Evolutionary conservation across 768 basidiomycete species (phyloP).

Genomic region (Naganishia randhawae): DNA sequence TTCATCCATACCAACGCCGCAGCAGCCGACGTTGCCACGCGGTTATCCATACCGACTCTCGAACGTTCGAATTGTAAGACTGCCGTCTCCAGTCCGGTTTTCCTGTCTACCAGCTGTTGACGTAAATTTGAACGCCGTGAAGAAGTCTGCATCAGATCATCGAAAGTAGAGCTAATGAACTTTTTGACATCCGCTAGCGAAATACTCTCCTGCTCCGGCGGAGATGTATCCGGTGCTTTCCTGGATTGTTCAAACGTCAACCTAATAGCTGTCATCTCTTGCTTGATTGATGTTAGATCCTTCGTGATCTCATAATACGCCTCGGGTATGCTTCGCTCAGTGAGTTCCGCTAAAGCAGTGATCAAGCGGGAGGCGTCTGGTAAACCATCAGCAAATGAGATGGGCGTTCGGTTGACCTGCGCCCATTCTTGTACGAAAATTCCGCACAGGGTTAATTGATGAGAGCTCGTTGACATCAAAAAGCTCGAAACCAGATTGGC

Average conservation of each 20-base stretch:
- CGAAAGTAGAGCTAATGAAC: not conserved
- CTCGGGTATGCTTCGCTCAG: constrained; percentile 69
- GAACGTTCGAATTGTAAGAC: constrained; percentile 3
- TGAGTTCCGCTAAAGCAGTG: constrained; percentile 63
- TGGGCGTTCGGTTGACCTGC: constrained; percentile 27
- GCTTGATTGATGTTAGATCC: constrained; percentile 17
- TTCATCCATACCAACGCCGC: constrained; percentile 83
- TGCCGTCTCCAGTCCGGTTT: constrained; percentile 8
- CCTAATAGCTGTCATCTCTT: constrained; percentile 8
- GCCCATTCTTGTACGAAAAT: constrained; percentile 92
- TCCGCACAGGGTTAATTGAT: constrained; percentile 82
- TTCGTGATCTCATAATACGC: constrained; percentile 87
- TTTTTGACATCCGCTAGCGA: constrained; percentile 5
- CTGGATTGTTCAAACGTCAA: not conserved
- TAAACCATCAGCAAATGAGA: constrained; percentile 58
- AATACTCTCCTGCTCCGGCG: not conserved
- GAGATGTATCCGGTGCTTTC: not conserved
- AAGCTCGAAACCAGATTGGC: constrained; percentile 67
- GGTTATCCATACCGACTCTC: constrained; percentile 57
- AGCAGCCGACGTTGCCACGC: constrained; percentile 83
- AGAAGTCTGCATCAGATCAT: not conserved
- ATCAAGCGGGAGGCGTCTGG: constrained; percentile 66
- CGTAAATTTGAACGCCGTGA: not conserved
- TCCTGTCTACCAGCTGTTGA: constrained; percentile 7
- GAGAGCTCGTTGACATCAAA: constrained; percentile 79